Conservation (phyloP, 163 green algal genomes). For the Prototheca wickerhamii region DNA sequence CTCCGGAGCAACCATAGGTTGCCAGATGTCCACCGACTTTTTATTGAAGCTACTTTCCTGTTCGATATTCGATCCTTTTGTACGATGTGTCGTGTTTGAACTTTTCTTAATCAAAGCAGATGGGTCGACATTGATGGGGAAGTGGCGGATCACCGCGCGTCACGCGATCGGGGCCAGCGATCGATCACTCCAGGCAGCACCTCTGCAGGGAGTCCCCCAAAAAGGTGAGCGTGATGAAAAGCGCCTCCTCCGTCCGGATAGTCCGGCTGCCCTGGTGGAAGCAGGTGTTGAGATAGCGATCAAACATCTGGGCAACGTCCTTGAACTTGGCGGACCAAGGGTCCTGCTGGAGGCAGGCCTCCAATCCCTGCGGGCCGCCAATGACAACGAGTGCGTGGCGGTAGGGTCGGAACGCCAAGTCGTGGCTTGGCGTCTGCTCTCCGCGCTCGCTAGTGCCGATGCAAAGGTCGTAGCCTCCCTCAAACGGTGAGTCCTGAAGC, state of each 20-base stretch:
- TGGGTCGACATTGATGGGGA: too few relatives aligned
- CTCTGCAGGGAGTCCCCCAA: conserved; percentile 30
- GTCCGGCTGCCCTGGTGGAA: conserved; percentile 63
- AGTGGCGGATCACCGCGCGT: not conserved
- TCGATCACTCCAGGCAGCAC: conserved; percentile 4
- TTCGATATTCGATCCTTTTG: too few relatives aligned
- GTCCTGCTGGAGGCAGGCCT: conserved; percentile 35
- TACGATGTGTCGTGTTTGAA: too few relatives aligned
- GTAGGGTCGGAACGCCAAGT: conserved; percentile 43
- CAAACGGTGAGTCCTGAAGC: conserved; percentile 53
- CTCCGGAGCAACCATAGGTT: not conserved
- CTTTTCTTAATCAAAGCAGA: too few relatives aligned
- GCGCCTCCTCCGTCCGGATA: conserved; percentile 73
- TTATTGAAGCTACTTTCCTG: too few relatives aligned
- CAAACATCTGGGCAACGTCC: conserved; percentile 19
- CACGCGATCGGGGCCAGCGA: not conserved
- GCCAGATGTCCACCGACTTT: too few relatives aligned
- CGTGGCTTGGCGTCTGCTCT: conserved; percentile 13
- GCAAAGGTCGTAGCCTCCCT: conserved; percentile 71
- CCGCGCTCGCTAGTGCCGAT: conserved; percentile 75
- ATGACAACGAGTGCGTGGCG: conserved; percentile 71
- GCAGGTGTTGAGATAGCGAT: conserved; percentile 64
- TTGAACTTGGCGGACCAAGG: not conserved
- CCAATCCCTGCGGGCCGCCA: conserved; percentile 70
- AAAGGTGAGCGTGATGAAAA: conserved; percentile 52